Base-by-base conservation (phyloP, 2,329 filamentous ascomycete species). In the Lasiodiplodia gonubiensis region DNA sequence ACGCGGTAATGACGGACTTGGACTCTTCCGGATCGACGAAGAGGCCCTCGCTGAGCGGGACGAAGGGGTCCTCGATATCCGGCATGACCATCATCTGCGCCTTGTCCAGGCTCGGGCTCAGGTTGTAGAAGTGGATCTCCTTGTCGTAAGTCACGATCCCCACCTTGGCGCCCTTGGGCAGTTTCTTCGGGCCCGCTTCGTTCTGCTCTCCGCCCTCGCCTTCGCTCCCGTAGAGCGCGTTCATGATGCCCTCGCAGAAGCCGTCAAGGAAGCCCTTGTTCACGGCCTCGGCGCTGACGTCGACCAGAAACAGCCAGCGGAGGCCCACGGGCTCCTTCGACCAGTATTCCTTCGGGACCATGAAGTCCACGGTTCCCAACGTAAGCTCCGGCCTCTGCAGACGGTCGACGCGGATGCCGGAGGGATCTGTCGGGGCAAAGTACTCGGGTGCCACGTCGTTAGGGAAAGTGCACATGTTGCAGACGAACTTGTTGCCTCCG, bases 61-160 rank as follows among this genome's bases (percentile, higher is more conserved):
- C 89, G 77, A 99, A 99, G 0, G 95, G 95, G 72, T 99, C 95
- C 74, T 98, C 94, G 59, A 99, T 86, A 76, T 99, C 95, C 3
- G 95, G 92, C 92, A 99, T 97, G 61, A 99, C 94, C 84, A 99
- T 88, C 93, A 99, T 97, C 76, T 99, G 95, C 11, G 95, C 93
- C 80, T 93, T 89, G 66, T 95, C 90, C 51, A 97, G 83, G 49
- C 86, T 86, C 46, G 93, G 80, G 74, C 90, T 93, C 73, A 97
- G 89, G 75, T 98, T 98, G 84, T 98, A 99, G 78, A 98, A 99
- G 77, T 99, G 95, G 68, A 99, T 91, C 74, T 97, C 93, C 79
- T 93, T 94, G 82, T 99, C 95, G 77, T 91, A 99, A 1, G 95
- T 97, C 70, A 98, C 89, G 77, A 99, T 97, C 60, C 94, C 95